Evolutionary conservation across 805 yeast genomes (phyloP).

Genomic region (Cyberlindnera veronae): DNA sequence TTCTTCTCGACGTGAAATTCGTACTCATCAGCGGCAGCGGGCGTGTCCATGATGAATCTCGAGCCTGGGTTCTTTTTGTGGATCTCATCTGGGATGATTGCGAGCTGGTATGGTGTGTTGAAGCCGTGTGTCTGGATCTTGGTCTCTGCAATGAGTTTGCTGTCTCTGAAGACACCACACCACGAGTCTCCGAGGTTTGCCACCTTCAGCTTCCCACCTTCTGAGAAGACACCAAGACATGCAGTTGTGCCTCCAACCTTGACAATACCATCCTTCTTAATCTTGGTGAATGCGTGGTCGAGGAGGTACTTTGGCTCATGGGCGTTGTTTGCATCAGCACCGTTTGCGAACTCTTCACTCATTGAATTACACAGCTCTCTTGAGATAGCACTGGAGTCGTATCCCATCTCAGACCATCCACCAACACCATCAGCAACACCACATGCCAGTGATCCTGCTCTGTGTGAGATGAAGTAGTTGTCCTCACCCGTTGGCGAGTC

Average conservation of each 20-base stretch:
- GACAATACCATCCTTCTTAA: slow-evolving; percentile 54
- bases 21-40: slow-evolving; percentile 65
- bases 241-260: slow-evolving; percentile 94
- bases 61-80: slow-evolving; percentile 44
- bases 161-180: slow-evolving; percentile 78
- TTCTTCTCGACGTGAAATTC: slow-evolving; percentile 60
- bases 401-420: slow-evolving; percentile 93
- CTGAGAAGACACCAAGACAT: slow-evolving; percentile 69
- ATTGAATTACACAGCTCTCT: slow-evolving; percentile 68
- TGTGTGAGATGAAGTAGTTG: slow-evolving; percentile 51
- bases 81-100: slow-evolving; percentile 71
- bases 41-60: slow-evolving; percentile 67
- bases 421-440: slow-evolving; percentile 98
- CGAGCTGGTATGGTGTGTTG: slow-evolving; percentile 89
- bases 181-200: slow-evolving; percentile 95
- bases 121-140: slow-evolving; percentile 79
- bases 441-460: slow-evolving; percentile 39
- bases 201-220: slow-evolving; percentile 56
- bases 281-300: slow-evolving; percentile 49
- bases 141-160: slow-evolving; percentile 60
- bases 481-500: slow-evolving; percentile 78
- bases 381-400: slow-evolving; percentile 83
- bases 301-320: slow-evolving; percentile 41
- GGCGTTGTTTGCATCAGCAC: slow-evolving; percentile 5
- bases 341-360: slow-evolving; percentile 29